Base-by-base conservation (phyloP, 352 stramenopile genomes). In the Phytophthora hybrid region DNA sequence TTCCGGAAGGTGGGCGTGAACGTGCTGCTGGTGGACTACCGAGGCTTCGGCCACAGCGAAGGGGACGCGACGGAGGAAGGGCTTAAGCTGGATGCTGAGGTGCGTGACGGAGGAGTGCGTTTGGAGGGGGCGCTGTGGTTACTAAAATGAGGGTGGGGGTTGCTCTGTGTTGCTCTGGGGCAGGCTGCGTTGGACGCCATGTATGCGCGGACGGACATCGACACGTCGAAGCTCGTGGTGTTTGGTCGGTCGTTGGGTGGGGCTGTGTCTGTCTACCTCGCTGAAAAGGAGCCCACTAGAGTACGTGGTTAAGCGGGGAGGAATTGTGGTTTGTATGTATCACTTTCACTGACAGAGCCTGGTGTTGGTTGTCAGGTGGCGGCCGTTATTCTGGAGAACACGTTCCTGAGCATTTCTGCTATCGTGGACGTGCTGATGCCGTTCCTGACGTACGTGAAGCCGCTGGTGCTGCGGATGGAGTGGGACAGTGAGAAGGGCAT, bases 401-500 rank as follows among this genome's bases (percentile, higher is more conserved):
- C 96, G 13, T 98, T 99, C 73, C 73, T 96, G 16, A 97, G 84
- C 63, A 98, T 99, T 63, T 88, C 88, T 1, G 76, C 87, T 1
- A 99, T 98, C 94, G 94, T 99, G 1, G 94, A 98, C 82, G 79
- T 89, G 55, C 61, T 99, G 41, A 97, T 99, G 90, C 96, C 95
- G 4, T 87, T 93, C 29, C 68, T 99, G 11, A 81, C 87, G 26
- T 93, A 94, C 41, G 67, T 98, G 39, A 98, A 98, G 80, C 71
- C 81, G 1, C 65, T 98, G 14, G 84, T 99, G 46, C 82, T 98
- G 49, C 80, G 92, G 8, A 98, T 98, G 44, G 77, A 93, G 32
- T 99, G 95, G 95, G 82, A 98, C 79, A 98, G 65, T 26, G 88
- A 89, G 60, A 46, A 39, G 0, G 49, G 71, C 6, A 94, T 98